Evolutionary conservation across 2,329 filamentous ascomycete genomes (phyloP), one percentile per base, ranked within the genome.

Genomic region (Davidsoniella australis): DNA sequence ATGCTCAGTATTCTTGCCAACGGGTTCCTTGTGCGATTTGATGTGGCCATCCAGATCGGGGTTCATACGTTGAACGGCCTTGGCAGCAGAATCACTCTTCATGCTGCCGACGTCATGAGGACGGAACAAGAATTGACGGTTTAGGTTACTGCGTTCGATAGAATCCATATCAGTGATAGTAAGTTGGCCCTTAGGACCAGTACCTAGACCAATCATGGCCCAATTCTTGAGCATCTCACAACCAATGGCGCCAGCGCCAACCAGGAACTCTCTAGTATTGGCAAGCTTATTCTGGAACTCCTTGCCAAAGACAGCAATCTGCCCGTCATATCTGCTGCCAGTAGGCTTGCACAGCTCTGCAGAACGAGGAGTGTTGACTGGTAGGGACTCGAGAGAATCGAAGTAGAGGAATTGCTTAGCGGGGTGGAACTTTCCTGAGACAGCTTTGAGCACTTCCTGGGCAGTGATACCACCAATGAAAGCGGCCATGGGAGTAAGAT

Each of bases 181-280:
- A 59, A 98, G 93, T 64, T 83, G 82, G 58, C 91, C 91, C 45
- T 87, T 76, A 2, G 86, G 85, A 3, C 91, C 91, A 42, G 84
- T 85, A 41, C 82, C 89, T 26, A 98, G 71, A 56, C 91, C 91
- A 63, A 96, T 94, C 88, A 98, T 93, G 36, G 93, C 89, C 88
- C 91, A 98, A 65, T 96, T 96, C 76, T 98, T 98, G 57, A 98
- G 70, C 83, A 96, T 98, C 62, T 98, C 91, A 61, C 91, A 98
- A 42, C 91, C 91, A 63, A 98, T 98, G 55, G 93, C 91, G 58
- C 91, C 91, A 43, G 91, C 86, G 57, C 91, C 91, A 51, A 98
- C 91, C 49, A 98, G 72, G 70, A 98, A 98, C 59, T 96, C 79
- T 60, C 81, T 91, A 54, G 91, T 66, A 59, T 95, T 94, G 53